phyloP scores from a whole-genome alignment of 305 asterid genomes.

The Solanum chacoense region DNA sequence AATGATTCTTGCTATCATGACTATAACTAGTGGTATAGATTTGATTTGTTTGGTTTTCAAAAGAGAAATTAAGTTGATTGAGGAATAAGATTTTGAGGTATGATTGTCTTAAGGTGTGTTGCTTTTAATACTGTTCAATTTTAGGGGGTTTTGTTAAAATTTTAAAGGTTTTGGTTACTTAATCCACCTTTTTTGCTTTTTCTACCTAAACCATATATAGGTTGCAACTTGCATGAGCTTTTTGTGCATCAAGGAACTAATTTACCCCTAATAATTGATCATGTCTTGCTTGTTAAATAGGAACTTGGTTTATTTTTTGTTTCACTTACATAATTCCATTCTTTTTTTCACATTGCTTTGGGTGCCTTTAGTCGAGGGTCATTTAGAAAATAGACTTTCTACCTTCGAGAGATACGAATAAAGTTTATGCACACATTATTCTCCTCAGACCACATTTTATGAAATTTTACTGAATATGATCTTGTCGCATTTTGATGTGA shows the following conservation, averaged over 20 bases:
- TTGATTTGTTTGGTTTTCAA: background rate
- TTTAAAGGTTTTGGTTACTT: conserved; percentile 32
- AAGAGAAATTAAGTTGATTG: conserved; percentile 6
- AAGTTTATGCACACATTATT: background rate
- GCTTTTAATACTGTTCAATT: conserved; percentile 16
- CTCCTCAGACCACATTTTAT: rapidly evolving
- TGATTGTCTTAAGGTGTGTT: background rate
- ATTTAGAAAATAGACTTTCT: background rate
- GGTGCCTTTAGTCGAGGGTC: background rate
- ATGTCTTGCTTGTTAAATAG: background rate
- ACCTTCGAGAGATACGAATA: background rate
- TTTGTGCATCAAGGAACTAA: background rate
- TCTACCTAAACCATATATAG: conserved; percentile 37
- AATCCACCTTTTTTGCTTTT: conserved; percentile 32
- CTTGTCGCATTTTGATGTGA: background rate
- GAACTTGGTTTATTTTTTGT: background rate
- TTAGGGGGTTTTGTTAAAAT: conserved; percentile 29
- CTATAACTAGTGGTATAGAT: background rate
- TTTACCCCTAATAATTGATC: background rate
- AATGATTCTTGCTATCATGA: conserved; percentile 49
- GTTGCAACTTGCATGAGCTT: background rate
- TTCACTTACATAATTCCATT: background rate
- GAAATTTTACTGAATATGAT: background rate
- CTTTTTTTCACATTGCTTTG: background rate
- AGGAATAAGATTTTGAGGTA: background rate